phyloP scores from a whole-genome alignment of 2,329 filamentous ascomycete genomes.

The Talaromyces sp. region DNA sequence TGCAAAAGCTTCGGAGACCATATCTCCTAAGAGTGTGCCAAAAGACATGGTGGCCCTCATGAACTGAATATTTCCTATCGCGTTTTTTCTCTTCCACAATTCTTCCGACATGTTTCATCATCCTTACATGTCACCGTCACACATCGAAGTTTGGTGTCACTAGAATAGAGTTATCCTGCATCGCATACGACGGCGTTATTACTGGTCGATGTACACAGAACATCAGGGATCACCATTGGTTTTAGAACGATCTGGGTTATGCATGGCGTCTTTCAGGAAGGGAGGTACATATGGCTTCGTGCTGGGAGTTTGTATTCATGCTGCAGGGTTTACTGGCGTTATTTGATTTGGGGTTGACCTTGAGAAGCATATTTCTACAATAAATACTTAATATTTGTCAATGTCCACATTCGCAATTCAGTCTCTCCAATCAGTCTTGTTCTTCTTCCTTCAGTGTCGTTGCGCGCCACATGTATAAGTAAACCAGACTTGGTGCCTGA shows the following conservation, averaged over 20 bases:
- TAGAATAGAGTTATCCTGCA: constrained; percentile 18
- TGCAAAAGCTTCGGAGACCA: constrained; percentile 18
- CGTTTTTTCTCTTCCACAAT: neutral
- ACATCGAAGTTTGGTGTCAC: constrained; percentile 16
- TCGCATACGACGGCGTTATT: constrained; percentile 18
- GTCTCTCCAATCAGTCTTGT: neutral
- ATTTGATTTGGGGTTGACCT: neutral
- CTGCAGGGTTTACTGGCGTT: neutral
- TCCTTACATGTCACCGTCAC: constrained; percentile 2
- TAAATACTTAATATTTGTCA: constrained; percentile 11
- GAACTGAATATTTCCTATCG: neutral
- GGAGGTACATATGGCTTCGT: neutral
- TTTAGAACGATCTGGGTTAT: neutral
- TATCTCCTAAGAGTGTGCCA: constrained; percentile 20
- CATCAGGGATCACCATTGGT: constrained; percentile 2
- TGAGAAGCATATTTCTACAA: constrained; percentile 4
- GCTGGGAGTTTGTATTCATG: neutral
- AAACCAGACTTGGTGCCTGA: neutral
- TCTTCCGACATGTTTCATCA: neutral
- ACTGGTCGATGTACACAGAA: constrained; percentile 4
- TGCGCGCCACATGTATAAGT: neutral
- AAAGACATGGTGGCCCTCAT: constrained; percentile 4
- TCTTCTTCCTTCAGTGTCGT: neutral
- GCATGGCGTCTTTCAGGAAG: neutral
- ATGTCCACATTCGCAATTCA: neutral